Evolutionary conservation across 345 rosid genomes (phyloP), one percentile per base, ranked within the genome.

Genomic region (Salix brachista): DNA sequence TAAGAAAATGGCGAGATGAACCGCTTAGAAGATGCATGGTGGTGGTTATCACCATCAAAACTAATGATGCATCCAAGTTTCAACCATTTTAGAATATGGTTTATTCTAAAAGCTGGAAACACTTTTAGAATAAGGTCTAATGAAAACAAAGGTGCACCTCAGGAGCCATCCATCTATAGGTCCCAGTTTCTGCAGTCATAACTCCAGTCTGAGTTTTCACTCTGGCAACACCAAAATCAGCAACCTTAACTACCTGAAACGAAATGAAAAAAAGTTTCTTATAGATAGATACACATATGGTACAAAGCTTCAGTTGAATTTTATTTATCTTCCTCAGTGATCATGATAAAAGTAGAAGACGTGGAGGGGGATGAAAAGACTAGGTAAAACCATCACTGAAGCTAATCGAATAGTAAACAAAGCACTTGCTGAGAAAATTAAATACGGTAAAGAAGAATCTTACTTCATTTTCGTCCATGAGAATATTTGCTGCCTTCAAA

Each of bases 101-200:
- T 54, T 54, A 21, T 54, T 52, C 19, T 21, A 54, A 25, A 21
- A 21, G 41, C 41, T 17, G n/a, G 21, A 32, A 58, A 68, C 26
- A 60, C 28, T 26, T 30, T 17, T 3, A 36, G 30, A 54, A 23
- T 14, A n/a, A 34, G 19, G 16, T 9, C 2, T 65, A 26, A 65
- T 16, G 44, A 61, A 69, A 65, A 66, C 64, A 67, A 71, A 61
- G 21, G 39, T 64, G 71, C 73, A 95, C 99, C 99, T 96, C 98
- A 26, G 99, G 99, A 84, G 99, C 97, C 99, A 93, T 96, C 99
- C 99, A 96, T 65, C 98, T 83, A 72, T 93, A 93, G 21, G 99
- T 93, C 86, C 99, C 99, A 52, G 99, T 96, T 91, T 96, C 99
- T 62, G 99, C 97, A 19, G 99, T 96, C 99, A 96, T 96, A 25